Conservation (phyloP, 306 rosid species). For the Cicer arietinum region DNA sequence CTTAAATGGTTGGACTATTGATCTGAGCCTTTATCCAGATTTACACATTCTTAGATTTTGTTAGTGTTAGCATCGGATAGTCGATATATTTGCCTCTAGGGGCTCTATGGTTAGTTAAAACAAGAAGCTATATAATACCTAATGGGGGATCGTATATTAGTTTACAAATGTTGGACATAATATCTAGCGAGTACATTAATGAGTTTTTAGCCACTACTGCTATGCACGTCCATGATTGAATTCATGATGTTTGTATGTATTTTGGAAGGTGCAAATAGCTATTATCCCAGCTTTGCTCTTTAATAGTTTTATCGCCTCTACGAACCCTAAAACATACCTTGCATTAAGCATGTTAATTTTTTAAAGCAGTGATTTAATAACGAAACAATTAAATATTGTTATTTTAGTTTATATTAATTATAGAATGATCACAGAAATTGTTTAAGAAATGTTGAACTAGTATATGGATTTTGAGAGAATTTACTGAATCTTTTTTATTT, state of each 20-base stretch:
- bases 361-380: not conserved
- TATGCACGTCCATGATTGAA: not conserved
- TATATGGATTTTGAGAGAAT: not conserved
- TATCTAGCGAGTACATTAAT: not conserved
- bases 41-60: not conserved
- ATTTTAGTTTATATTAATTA: not conserved
- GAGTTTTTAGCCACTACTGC: not conserved
- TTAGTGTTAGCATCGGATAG: constrained; percentile 1
- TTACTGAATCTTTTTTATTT: not conserved
- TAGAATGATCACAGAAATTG: not conserved
- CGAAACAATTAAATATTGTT: not conserved
- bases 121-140: not conserved
- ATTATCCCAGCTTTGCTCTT: not conserved
- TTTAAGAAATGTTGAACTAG: not conserved
- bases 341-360: too few species aligned
- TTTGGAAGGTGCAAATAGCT: constrained; percentile 18
- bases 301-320: not conserved
- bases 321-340: not conserved
- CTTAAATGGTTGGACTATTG: constrained; percentile 23
- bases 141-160: not conserved
- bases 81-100: not conserved
- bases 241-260: constrained; percentile 1
- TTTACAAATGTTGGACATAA: not conserved
- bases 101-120: not conserved
- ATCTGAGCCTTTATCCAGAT: not conserved